phyloP scores from a whole-genome alignment of 805 yeast species.

The Zygoascus biomembranicola region DNA sequence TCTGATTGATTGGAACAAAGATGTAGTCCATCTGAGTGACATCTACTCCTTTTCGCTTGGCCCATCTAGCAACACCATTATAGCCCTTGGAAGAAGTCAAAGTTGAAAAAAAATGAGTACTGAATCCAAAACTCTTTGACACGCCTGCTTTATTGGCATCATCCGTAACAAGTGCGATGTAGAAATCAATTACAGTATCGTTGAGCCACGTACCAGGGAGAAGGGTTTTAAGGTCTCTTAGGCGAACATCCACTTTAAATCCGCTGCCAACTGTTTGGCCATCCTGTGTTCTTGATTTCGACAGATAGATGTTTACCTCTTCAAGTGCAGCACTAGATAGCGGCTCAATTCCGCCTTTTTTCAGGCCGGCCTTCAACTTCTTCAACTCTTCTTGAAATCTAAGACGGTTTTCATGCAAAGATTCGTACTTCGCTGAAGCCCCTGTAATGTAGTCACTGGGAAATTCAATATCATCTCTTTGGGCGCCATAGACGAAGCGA shows the following conservation, averaged over 20 bases:
- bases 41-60: slow-evolving; percentile 62
- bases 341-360: neutral
- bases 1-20: slow-evolving; percentile 77
- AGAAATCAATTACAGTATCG: slow-evolving; percentile 83
- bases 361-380: neutral
- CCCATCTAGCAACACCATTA: slow-evolving; percentile 75
- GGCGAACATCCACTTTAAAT: slow-evolving; percentile 46
- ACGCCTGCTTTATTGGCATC: slow-evolving; percentile 30
- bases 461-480: neutral
- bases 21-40: slow-evolving; percentile 57
- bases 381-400: neutral
- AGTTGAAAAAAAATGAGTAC: slow-evolving; percentile 81
- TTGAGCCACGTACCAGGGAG: slow-evolving; percentile 75
- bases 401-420: neutral
- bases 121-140: slow-evolving; percentile 54
- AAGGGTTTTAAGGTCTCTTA: slow-evolving; percentile 64
- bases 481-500: neutral
- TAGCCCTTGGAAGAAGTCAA: slow-evolving; percentile 61
- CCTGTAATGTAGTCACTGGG: neutral
- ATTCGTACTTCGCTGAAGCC: neutral
- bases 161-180: slow-evolving; percentile 47
- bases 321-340: neutral
- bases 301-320: neutral
- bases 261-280: slow-evolving; percentile 1
- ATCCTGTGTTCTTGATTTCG: neutral